These are phyloP conservation scores for Macrolepiota albuminosa DNA, from an alignment of 768 basidiomycete genomes.

Conservation along the genomic window DNA sequence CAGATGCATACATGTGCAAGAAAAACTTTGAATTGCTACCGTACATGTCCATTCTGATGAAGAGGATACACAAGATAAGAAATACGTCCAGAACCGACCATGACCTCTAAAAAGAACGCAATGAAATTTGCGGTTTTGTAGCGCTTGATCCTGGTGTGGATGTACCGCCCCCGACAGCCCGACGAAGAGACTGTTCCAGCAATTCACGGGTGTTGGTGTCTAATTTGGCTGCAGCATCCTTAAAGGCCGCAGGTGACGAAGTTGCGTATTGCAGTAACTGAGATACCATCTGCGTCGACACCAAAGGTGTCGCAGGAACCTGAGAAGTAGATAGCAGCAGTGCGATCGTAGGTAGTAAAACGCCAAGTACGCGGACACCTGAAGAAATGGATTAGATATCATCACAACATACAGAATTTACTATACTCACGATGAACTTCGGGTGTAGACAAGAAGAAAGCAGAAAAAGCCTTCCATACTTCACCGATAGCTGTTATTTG, in stretches of 20 bases:
- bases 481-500: constrained; percentile 66
- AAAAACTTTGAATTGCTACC: not conserved
- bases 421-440: constrained; percentile 57
- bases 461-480: constrained; percentile 75
- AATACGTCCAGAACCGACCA: not conserved
- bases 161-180: constrained; percentile 53
- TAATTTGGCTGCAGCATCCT: constrained; percentile 72
- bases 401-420: not conserved
- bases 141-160: constrained; percentile 26
- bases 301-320: constrained; percentile 38
- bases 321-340: constrained; percentile 59
- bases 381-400: not conserved
- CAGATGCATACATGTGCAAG: not conserved
- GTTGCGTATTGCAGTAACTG: constrained; percentile 74
- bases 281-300: constrained; percentile 48
- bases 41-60: not conserved
- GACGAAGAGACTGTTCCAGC: constrained; percentile 75
- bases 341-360: constrained; percentile 72
- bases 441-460: constrained; percentile 50
- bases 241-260: constrained; percentile 70
- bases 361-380: constrained; percentile 66
- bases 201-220: constrained; percentile 51
- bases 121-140: constrained; percentile 72
- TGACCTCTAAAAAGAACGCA: constrained; percentile 57
- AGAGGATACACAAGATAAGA: not conserved